Base-by-base conservation (phyloP, 2,329 filamentous ascomycete genomes). In the Monosporascus cannonballus region DNA sequence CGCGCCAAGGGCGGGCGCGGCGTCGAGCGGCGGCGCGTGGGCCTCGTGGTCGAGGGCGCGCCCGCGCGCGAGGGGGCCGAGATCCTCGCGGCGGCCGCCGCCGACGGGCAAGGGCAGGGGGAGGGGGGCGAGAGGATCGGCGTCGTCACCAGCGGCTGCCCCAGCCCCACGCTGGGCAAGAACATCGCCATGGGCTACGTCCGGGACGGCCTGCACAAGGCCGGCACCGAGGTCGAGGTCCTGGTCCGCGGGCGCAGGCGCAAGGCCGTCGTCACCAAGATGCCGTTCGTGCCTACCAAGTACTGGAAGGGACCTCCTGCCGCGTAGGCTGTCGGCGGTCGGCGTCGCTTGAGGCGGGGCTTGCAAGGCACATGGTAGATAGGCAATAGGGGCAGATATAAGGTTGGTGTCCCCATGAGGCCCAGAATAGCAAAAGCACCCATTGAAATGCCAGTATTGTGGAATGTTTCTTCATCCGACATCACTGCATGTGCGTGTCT, bases 141-240 rank as follows among this genome's bases (percentile, higher is more conserved):
- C 15, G 79, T 76, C 37, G 78, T 99, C 56, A 99, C 94, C 5
- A 96, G 90, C 61, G 94, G 94, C 17, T 89, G 90, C 59, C 94
- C 94, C 0, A 92, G 87, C 66, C 94, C 94, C 2, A 89, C 87
- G 0, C 74, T 96, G 47, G 85, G 86, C 58, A 87, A 87, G 76
- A 96, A 97, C 70, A 93, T 99, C 57, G 91, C 93, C 52, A 99
- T 99, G 94, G 94, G 86, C 0, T 96, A 96, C 67, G 78, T 96
- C 66, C 83, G 84, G 71, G 84, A 89, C 57, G 90, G 90, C 0
- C 73, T 86, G 67, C 90, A 96, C 70, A 95, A 95, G 79, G 78
- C 81, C 34, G 91, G 90, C 11, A 96, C 90, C 1, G 86, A 93
- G 73, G 75, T 96, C 6, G 80, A 85, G 18, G 85, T 96, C 4